Base-by-base conservation (phyloP, 2,329 filamentous ascomycete genomes). In the Penicillium brevicompactum region DNA sequence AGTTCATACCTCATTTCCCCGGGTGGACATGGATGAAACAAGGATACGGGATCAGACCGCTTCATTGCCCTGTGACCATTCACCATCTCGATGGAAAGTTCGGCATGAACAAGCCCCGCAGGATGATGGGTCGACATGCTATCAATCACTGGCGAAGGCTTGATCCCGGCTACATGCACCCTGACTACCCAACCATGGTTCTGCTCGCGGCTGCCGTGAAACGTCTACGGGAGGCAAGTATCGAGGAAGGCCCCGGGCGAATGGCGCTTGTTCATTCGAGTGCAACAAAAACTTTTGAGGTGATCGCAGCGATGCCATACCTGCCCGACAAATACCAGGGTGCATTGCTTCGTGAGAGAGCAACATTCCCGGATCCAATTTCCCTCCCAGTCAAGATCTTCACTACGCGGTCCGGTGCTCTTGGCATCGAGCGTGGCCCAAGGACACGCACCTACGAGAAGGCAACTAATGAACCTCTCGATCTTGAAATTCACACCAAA, bases 1-100 rank as follows among this genome's bases (percentile, higher is more conserved):
- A 85, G 57, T 86, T 97, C 52, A 95, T 96, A 83, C 81, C 84
- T 1, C 80, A 84, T 32, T 96, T 92, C 83, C 83, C 84, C 10
- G 91, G 91, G 22, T 97, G 92, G 90, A 65, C 63, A 5, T 58
- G 67, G 49, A 61, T 78, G 30, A 64, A 65, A 14, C 70, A 69
- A 55, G 71, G 75, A 21, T 67, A 66, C 49, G 66, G 65, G 5
- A 22, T 70, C 24, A 67, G 68, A 38, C 71, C 73, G 9, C 47
- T 59, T 9, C 62, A 62, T 31, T 69, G 66, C 9, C 66, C 70
- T 30, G 56, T 53, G 30, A 64, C 65, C 11, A 64, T 74, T 37
- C 67, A 71, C 44, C 56, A 69, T 34, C 56, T 76, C n/a, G 71
- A 77, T 45, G 58, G 61, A 11, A 62, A 55, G 5, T 22, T 53